Evolutionary conservation across 163 green algal species (phyloP).

Genomic region (Prototheca stagnorum): DNA sequence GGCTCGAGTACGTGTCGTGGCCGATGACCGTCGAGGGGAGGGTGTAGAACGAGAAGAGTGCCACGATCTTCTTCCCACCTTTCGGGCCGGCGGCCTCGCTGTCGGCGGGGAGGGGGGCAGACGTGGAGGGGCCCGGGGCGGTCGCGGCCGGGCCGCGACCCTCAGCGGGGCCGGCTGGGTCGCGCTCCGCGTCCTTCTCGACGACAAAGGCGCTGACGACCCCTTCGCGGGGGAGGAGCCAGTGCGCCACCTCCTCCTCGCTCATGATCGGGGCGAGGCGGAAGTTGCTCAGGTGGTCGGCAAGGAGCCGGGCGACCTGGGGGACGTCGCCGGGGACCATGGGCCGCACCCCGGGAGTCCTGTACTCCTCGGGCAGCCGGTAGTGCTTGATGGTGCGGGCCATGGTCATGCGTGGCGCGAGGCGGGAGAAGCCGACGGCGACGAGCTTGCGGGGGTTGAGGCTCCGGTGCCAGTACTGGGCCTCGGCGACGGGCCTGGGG

Average conservation of each 20-base stretch:
- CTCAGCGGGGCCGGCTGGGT: background rate
- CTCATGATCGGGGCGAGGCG: slow-evolving; percentile 59
- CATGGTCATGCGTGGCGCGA: slow-evolving; percentile 84
- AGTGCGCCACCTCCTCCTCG: slow-evolving; percentile 72
- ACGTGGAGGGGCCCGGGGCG: background rate
- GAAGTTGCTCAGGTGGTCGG: slow-evolving; percentile 58
- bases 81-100: too few species aligned
- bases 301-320: slow-evolving; percentile 57
- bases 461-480: slow-evolving; percentile 89
- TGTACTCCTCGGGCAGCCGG: slow-evolving; percentile 57
- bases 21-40: slow-evolving; percentile 79
- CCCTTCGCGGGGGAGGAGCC: slow-evolving; percentile 26
- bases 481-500: slow-evolving; percentile 67
- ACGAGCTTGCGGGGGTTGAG: slow-evolving; percentile 96
- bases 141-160: too few species aligned
- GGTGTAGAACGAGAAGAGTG: slow-evolving; percentile 91
- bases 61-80: too few species aligned
- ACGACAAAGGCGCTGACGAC: slow-evolving; percentile 76
- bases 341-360: slow-evolving; percentile 54
- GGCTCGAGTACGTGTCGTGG: slow-evolving; percentile 55
- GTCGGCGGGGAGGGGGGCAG: too few species aligned
- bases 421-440: slow-evolving; percentile 62
- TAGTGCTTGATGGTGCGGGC: slow-evolving; percentile 87
- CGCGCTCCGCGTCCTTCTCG: slow-evolving; percentile 14
- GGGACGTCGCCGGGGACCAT: slow-evolving; percentile 50